These are phyloP conservation scores for Coemansia sp. DNA, from an alignment of 192 early-diverging fungal genomes.

Conservation along the genomic window DNA sequence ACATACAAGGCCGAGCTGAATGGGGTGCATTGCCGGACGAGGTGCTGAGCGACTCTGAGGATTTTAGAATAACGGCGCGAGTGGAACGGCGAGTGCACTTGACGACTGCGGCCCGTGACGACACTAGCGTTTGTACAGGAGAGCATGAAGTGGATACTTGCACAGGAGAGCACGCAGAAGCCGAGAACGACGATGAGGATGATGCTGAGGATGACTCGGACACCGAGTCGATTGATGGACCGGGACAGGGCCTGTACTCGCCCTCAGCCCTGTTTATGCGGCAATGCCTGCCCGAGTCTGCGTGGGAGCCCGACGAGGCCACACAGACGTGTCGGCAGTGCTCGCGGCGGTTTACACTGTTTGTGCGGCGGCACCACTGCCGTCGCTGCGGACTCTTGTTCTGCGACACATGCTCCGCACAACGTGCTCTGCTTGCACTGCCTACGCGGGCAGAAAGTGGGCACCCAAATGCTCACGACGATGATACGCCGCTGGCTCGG, in stretches of 20 bases:
- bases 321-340: constrained; percentile 71
- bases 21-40: not conserved
- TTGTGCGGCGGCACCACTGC: constrained; percentile 86
- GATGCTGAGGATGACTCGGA: not conserved
- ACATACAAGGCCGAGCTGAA: not conserved
- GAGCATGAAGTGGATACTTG: no score
- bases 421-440: constrained; percentile 57
- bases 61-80: not conserved
- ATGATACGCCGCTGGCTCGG: constrained; percentile 30
- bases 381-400: constrained; percentile 85
- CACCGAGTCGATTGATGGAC: not conserved
- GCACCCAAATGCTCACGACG: constrained; percentile 13
- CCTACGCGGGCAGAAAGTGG: constrained; percentile 36
- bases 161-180: not conserved
- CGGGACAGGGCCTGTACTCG: constrained; percentile 17
- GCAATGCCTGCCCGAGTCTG: constrained; percentile 47
- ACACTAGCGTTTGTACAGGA: not conserved
- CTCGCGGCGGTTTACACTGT: constrained; percentile 68
- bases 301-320: constrained; percentile 80
- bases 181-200: not conserved
- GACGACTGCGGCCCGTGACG: not conserved
- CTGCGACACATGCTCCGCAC: constrained; percentile 75
- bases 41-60: not conserved
- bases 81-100: not conserved
- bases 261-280: constrained; percentile 34